Base-by-base conservation (phyloP, 768 basidiomycete genomes). In the Cystofilobasidium macerans region DNA sequence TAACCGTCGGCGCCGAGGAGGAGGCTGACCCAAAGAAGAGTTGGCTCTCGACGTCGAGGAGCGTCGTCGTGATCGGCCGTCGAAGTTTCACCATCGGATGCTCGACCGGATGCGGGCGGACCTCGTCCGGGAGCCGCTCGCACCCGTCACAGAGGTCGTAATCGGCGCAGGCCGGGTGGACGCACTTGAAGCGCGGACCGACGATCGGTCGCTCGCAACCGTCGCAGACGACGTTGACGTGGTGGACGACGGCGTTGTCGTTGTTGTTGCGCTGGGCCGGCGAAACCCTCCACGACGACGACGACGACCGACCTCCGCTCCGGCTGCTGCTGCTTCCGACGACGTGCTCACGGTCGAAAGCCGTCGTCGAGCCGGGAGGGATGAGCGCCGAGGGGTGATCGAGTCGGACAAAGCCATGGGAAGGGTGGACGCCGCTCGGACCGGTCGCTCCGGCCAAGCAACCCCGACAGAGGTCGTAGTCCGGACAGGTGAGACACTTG, bases 171-270 rank as follows among this genome's bases (percentile, higher is more conserved):
- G 78, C 76, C 18, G 83, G 79, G 72, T 89, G 84, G 82, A 88
- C 84, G 76, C 90, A 93, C 86, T 87, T 91, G 76, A 83, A 91
- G 20, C 89, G 84, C 61, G 80, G 73, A 3, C 87, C 87, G 28
- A 69, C 72, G 61, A 91, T 85, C 5, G 74, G 72, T 59, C 78
- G 77, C n/a, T 38, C 26, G 67, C 67, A 68, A 3, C 57, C 56
- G 57, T 68, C 67, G 48, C 67, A 68, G 24, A 60, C 40, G 24
- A 57, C 47, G 33, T 32, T 32, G 28, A 26, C 42, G 32, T 57
- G 64, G n/a, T n/a, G n/a, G n/a, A n/a, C n/a, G n/a, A 33, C 38
- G 30, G 42, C 3, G 57, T 22, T 22, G 32, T n/a, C 42, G 20
- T 28, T 8, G 30, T 14, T 13, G 33, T 11, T 54, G 51, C 53